phyloP scores from a whole-genome alignment of 164 flowering plant species.

The Santalum album region DNA sequence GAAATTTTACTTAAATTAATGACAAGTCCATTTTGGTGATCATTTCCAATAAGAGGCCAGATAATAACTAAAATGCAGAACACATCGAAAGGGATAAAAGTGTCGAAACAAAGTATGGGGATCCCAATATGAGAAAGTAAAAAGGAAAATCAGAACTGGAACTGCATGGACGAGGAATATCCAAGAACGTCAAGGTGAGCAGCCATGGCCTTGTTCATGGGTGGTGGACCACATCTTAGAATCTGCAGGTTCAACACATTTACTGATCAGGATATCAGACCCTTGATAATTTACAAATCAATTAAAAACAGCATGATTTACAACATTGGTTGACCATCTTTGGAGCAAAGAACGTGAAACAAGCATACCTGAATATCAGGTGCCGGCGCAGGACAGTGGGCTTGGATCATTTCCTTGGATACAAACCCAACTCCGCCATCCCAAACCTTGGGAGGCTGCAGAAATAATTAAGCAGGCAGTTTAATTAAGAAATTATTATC shows the following conservation, averaged over 20 bases:
- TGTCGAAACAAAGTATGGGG: too few relatives aligned
- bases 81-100: too few relatives aligned
- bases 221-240: constrained; percentile 89
- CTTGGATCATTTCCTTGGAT: constrained; percentile 87
- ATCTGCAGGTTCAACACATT: constrained; percentile 32
- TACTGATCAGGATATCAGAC: background rate
- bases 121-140: too few relatives aligned
- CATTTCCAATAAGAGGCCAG: too few relatives aligned
- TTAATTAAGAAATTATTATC: too few relatives aligned
- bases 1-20: too few relatives aligned
- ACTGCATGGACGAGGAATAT: constrained; percentile 71
- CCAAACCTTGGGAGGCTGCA: constrained; percentile 95
- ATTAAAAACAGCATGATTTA: too few relatives aligned
- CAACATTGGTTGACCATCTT: background rate
- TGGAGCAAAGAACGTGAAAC: background rate
- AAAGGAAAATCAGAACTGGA: constrained; percentile 60
- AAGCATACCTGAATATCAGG: constrained; percentile 59
- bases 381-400: constrained; percentile 87
- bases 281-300: background rate
- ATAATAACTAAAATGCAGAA: too few relatives aligned
- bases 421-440: constrained; percentile 95
- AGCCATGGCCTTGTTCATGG: constrained; percentile 98
- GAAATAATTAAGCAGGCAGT: background rate
- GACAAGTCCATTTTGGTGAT: too few relatives aligned
- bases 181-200: constrained; percentile 70